Evolutionary conservation across 805 yeast species (phyloP).

Genomic region (Hanseniaspora lachancei): DNA sequence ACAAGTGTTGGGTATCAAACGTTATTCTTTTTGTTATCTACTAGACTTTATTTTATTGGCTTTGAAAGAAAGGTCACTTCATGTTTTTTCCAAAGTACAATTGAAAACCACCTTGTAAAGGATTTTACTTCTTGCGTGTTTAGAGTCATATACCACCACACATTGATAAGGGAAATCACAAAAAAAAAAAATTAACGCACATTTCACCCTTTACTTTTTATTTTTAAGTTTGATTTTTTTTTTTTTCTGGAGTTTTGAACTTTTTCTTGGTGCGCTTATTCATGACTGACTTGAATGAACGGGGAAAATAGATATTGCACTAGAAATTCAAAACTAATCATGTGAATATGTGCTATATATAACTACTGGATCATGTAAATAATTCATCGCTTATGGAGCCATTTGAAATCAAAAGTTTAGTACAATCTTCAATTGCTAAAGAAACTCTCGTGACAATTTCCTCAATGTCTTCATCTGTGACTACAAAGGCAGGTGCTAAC

Average conservation of each 20-base stretch:
- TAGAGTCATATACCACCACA: too few relatives aligned
- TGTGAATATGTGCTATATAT: neutral
- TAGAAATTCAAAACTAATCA: too few relatives aligned
- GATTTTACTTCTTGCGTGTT: neutral
- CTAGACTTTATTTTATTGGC: too few relatives aligned
- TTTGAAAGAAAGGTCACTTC: too few relatives aligned
- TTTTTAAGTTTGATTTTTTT: neutral
- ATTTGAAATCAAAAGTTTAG: constrained; percentile 16
- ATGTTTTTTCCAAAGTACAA: too few relatives aligned
- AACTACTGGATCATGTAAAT: neutral
- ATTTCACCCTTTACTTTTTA: neutral
- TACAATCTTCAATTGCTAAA: constrained; percentile 30
- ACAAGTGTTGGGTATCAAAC: too few relatives aligned
- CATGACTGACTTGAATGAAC: too few relatives aligned
- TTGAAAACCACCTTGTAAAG: neutral
- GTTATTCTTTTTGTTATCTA: too few relatives aligned
- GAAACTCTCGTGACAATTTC: constrained; percentile 30
- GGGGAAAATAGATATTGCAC: too few relatives aligned
- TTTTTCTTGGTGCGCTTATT: neutral
- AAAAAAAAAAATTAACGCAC: neutral
- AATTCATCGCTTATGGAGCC: constrained; percentile 14
- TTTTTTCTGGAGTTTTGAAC: neutral
- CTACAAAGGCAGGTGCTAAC: constrained; percentile 36
- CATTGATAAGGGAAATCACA: neutral
- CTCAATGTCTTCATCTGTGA: constrained; percentile 33